Evolutionary conservation across 768 basidiomycete species (phyloP).

Genomic region (Rhizopogon sp.): DNA sequence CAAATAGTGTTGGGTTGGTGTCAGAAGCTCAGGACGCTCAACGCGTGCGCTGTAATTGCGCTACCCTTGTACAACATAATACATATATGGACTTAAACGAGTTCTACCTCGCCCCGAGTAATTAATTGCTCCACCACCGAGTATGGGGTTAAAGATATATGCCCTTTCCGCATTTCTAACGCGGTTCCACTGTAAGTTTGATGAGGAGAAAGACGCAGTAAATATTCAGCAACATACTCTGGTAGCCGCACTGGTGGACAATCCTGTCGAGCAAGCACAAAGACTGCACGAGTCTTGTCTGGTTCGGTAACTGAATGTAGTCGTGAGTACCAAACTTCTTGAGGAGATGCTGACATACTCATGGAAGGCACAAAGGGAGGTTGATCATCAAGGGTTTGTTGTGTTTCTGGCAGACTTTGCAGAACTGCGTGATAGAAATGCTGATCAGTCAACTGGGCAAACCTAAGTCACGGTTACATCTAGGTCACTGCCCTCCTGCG

Average conservation of each 20-base stretch:
- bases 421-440: slow-evolving; percentile 81
- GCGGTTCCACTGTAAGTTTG: slow-evolving; percentile 51
- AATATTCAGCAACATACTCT: slow-evolving; percentile 43
- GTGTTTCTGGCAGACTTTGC: slow-evolving; percentile 72
- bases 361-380: slow-evolving; percentile 69
- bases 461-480: slow-evolving; percentile 37
- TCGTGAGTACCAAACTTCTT: slow-evolving; percentile 3
- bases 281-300: slow-evolving; percentile 71
- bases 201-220: neutral
- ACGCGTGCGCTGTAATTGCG: neutral
- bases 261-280: slow-evolving; percentile 69
- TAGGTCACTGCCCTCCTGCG: neutral
- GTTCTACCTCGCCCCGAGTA: slow-evolving; percentile 65
- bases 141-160: slow-evolving; percentile 79
- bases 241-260: slow-evolving; percentile 67
- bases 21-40: neutral
- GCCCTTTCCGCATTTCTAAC: slow-evolving; percentile 72
- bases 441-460: slow-evolving; percentile 68
- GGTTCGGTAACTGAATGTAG: slow-evolving; percentile 65
- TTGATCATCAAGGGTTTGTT: slow-evolving; percentile 74
- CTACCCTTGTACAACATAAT: neutral
- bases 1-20: neutral
- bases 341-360: slow-evolving; percentile 38
- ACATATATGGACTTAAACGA: slow-evolving; percentile 44
- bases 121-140: slow-evolving; percentile 71